Evolutionary conservation across 257 asterid genomes (phyloP).

Genomic region (Penstemon eatonii): DNA sequence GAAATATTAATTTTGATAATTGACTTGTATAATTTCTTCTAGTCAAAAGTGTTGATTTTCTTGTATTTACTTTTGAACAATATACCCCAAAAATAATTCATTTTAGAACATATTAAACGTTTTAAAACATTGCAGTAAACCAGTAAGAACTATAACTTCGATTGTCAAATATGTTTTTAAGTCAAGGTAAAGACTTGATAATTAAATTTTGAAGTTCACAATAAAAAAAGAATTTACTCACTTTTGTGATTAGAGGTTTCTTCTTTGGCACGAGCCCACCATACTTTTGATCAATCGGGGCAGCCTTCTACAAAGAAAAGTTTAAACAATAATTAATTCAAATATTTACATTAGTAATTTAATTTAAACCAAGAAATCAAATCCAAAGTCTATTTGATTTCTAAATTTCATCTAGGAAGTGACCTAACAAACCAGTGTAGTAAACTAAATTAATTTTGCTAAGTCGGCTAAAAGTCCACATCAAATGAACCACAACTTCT

Average conservation of each 20-base stretch:
- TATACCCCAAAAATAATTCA: too few species aligned
- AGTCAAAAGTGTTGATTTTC: too few species aligned
- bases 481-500: constrained; percentile 20
- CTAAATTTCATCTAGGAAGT: neutral
- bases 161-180: too few species aligned
- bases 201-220: neutral
- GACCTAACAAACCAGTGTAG: constrained; percentile 23
- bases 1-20: too few species aligned
- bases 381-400: neutral
- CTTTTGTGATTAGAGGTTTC: constrained; percentile 88
- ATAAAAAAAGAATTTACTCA: constrained; percentile 16
- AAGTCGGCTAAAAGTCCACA: constrained; percentile 18
- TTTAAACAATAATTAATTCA: neutral
- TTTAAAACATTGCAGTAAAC: too few species aligned
- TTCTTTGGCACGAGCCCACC: constrained; percentile 76
- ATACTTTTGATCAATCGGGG: constrained; percentile 51
- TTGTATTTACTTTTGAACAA: too few species aligned
- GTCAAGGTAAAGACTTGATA: too few species aligned
- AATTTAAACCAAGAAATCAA: constrained; percentile 10
- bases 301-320: constrained; percentile 30
- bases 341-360: constrained; percentile 10
- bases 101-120: too few species aligned
- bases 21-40: too few species aligned
- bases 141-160: too few species aligned
- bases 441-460: constrained; percentile 8